A percentile compares a stretch with the other conserved stretches of the same genome.
Evolutionary conservation across 2,329 filamentous ascomycete species (phyloP).

Genomic region (Fusarium heterosporum): DNA sequence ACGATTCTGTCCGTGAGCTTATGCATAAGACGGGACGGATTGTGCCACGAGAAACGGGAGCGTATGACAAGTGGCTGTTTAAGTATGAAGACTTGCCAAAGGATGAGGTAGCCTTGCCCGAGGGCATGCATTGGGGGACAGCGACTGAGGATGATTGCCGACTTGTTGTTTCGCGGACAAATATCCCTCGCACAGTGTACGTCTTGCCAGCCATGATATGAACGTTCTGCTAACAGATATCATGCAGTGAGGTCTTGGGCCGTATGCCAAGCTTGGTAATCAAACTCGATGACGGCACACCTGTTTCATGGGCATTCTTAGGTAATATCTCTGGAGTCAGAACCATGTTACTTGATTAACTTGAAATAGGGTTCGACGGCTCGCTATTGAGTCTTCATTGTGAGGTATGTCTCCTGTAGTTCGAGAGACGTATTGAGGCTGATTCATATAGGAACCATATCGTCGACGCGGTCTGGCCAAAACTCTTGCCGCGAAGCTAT

Average conservation of each 20-base stretch:
- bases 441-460: conserved; percentile 58
- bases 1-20: conserved; percentile 47
- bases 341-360: conserved; percentile 3
- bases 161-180: conserved; percentile 65
- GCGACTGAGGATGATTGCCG: conserved; percentile 65
- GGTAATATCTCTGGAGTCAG: conserved; percentile 45
- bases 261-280: conserved; percentile 61
- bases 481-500: conserved; percentile 67
- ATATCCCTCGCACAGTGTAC: conserved; percentile 67
- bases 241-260: conserved; percentile 55
- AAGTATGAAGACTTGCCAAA: conserved; percentile 58
- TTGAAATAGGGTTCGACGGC: conserved; percentile 64
- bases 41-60: conserved; percentile 42
- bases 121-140: conserved; percentile 66
- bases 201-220: neutral
- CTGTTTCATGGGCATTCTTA: conserved; percentile 74
- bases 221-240: neutral
- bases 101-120: conserved; percentile 50
- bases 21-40: conserved; percentile 46
- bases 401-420: conserved; percentile 54
- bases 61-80: conserved; percentile 71
- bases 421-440: accelerated
- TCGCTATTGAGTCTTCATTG: conserved; percentile 71
- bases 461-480: conserved; percentile 73
- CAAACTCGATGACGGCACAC: conserved; percentile 58